Conservation (phyloP, 495 filamentous ascomycete genomes). For the Poronia punctata region DNA sequence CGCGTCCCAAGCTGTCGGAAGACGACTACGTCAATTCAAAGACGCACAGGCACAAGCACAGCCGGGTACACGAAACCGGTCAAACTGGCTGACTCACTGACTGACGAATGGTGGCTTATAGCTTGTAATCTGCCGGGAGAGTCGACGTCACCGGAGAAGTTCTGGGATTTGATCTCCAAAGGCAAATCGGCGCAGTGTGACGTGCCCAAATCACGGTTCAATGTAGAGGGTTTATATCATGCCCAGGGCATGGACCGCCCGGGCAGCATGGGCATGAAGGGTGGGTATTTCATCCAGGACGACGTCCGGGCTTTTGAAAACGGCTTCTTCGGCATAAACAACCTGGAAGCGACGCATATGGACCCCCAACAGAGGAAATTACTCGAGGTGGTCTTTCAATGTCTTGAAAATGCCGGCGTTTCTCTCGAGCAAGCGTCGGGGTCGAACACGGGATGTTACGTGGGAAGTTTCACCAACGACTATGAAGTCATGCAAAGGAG, state of each 20-base stretch:
- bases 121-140: constrained; percentile 9
- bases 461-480: constrained; percentile 43
- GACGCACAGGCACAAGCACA: too few relatives aligned
- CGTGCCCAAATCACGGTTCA: constrained; percentile 9
- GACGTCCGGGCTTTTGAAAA: constrained; percentile 35
- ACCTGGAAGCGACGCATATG: constrained; percentile 24
- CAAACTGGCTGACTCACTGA: too few relatives aligned
- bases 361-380: constrained; percentile 34
- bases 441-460: constrained; percentile 43
- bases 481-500: constrained; percentile 30
- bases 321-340: constrained; percentile 31
- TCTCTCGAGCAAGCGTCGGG: constrained; percentile 34
- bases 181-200: constrained; percentile 5
- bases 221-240: constrained; percentile 9
- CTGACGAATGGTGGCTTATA: neutral
- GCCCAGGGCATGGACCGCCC: constrained; percentile 18
- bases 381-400: constrained; percentile 33
- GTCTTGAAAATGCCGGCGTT: constrained; percentile 41
- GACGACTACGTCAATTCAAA: too few relatives aligned
- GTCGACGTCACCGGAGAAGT: constrained; percentile 1
- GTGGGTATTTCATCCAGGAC: constrained; percentile 32
- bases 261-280: constrained; percentile 7
- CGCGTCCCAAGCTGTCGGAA: too few relatives aligned
- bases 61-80: too few relatives aligned
- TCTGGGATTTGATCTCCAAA: constrained; percentile 6